phyloP scores from a whole-genome alignment of 2,329 filamentous ascomycete species.

The Phyllosticta ampelicida region DNA sequence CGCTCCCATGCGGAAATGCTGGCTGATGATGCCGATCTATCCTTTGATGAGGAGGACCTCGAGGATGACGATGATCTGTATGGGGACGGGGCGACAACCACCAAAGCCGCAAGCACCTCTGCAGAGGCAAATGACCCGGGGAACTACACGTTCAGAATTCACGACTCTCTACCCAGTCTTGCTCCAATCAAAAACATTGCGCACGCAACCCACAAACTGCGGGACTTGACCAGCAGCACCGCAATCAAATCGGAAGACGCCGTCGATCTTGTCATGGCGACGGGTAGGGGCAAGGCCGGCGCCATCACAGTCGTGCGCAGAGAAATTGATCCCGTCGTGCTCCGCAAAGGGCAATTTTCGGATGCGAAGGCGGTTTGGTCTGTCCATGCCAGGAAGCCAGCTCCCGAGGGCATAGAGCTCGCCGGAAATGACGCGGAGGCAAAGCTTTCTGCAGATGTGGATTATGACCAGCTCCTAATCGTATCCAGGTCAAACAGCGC shows the following conservation, averaged over 20 bases:
- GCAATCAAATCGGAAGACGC: slow-evolving; percentile 6
- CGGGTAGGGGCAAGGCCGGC: slow-evolving; percentile 55
- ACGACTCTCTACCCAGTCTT: slow-evolving; percentile 67
- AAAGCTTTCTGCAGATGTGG: slow-evolving; percentile 39
- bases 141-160: slow-evolving; percentile 61
- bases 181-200: slow-evolving; percentile 69
- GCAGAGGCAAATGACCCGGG: slow-evolving; percentile 41
- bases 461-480: slow-evolving; percentile 72
- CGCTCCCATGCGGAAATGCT: slow-evolving; percentile 52
- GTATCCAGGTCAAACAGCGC: slow-evolving; percentile 57
- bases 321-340: slow-evolving; percentile 62
- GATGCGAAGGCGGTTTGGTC: slow-evolving; percentile 74
- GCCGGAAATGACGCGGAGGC: slow-evolving; percentile 34
- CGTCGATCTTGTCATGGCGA: slow-evolving; percentile 45
- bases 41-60: slow-evolving; percentile 47
- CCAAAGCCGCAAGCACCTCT: slow-evolving; percentile 27
- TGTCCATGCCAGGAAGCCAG: slow-evolving; percentile 56
- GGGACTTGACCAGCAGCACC: slow-evolving; percentile 13
- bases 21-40: slow-evolving; percentile 35
- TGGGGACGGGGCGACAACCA: slow-evolving; percentile 39
- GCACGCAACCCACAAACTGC: slow-evolving; percentile 43
- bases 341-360: slow-evolving; percentile 60
- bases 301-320: slow-evolving; percentile 67
- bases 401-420: slow-evolving; percentile 46
- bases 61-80: slow-evolving; percentile 52